Base-by-base conservation (phyloP, 345 rosid species). In the Aquilaria sinensis region DNA sequence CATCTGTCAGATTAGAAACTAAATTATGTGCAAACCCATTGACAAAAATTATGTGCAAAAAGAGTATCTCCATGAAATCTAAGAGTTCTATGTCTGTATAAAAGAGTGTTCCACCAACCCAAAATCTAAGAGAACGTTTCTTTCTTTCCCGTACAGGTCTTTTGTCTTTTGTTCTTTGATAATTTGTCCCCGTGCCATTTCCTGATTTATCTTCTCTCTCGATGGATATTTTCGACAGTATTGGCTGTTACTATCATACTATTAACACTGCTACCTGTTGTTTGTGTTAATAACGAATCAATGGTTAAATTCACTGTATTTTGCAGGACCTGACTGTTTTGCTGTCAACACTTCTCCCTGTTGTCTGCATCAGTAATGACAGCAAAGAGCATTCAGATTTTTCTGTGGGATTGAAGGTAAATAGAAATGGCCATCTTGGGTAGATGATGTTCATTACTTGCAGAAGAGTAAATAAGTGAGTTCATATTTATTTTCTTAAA, bases 301-400 rank as follows among this genome's bases (percentile, higher is more conserved):
- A 37, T 8, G 8, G 5, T 37, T 37, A 8, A 37, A 8, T 37
- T 8, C 43, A 31, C 45, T 55, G 50, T 68, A 53, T 57, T 43
- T 55, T 68, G 56, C 77, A 93, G 98, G 98, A 93, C 58, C 92
- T 93, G 57, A 81, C 88, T 23, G 79, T 87, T 72, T 83, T 90
- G 62, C 74, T 93, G 57, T 86, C 96, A 67, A 93, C 94, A 62
- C 97, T 93, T 70, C 92, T 93, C 66, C 90, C 94, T 7, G 90
- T 85, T 58, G 77, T 87, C 72, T 76, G 96, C 73, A 62, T 79
- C 37, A 84, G 74, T 70, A 75, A 75, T 74, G 96, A 88, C 62
- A 71, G 72, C 74, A 80, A 83, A 79, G 87, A 84, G 75, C 71
- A 56, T 61, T 75, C 91, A 52, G 76, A 65, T 66, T 81, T 87